Conservation (phyloP, 176 grass and related monocot genomes). For the Paspalum notatum region DNA sequence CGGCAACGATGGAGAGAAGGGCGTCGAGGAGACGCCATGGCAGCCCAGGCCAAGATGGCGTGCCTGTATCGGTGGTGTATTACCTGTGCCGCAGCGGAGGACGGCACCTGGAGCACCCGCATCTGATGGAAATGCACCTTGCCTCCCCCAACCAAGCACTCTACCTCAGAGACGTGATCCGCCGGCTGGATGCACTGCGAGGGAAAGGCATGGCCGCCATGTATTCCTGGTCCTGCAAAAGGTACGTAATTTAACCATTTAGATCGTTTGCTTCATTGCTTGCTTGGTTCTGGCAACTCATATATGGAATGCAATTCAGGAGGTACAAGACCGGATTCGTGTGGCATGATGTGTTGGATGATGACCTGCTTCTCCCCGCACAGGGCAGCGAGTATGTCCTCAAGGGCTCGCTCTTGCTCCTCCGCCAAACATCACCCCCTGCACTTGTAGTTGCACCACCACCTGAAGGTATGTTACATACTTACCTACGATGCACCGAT, state of each 20-base stretch:
- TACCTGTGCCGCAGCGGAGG: conserved; percentile 67
- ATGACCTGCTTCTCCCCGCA: conserved; percentile 58
- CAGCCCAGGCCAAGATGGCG: conserved; percentile 42
- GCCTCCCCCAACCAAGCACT: conserved; percentile 56
- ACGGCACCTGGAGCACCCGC: conserved; percentile 84
- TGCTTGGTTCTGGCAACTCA: not conserved
- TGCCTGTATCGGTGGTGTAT: conserved; percentile 70
- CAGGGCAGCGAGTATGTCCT: conserved; percentile 70
- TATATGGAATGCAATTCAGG: conserved; percentile 35
- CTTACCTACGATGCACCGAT: no score
- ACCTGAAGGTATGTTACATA: not conserved
- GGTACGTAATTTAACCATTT: conserved; percentile 48
- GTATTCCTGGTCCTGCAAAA: conserved; percentile 97
- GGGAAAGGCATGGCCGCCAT: conserved; percentile 74
- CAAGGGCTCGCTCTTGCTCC: conserved; percentile 66
- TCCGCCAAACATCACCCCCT: conserved; percentile 38
- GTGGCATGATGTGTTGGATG: conserved; percentile 75
- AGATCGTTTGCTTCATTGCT: conserved; percentile 21
- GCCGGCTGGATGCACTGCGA: conserved; percentile 65
- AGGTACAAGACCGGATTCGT: conserved; percentile 77
- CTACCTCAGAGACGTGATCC: conserved; percentile 80
- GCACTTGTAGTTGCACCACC: not conserved
- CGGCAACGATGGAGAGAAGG: conserved; percentile 32
- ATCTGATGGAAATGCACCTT: conserved; percentile 81
- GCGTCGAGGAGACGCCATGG: conserved; percentile 22